A percentile compares a stretch with the other conserved stretches of the same genome.
Evolutionary conservation across 331 rosid genomes (phyloP).

Genomic region (Saraca asoca): DNA sequence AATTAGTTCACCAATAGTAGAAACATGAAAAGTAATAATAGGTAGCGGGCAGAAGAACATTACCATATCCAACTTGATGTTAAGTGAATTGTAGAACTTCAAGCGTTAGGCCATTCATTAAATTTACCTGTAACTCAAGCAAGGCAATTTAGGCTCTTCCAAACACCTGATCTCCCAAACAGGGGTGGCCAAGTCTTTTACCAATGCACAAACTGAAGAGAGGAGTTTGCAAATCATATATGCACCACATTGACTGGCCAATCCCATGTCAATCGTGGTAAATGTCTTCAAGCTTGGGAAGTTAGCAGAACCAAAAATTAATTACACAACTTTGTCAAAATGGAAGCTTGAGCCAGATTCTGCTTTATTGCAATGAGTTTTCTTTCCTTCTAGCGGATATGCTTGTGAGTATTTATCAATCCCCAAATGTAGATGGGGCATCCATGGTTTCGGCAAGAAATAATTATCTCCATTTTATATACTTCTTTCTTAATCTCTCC

Average conservation of each 20-base stretch:
- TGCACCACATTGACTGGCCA: neutral
- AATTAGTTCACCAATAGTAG: too few relatives aligned
- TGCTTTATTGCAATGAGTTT: slow-evolving; percentile 28
- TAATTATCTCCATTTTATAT: neutral
- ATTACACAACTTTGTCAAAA: slow-evolving; percentile 3
- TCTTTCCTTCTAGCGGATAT: slow-evolving; percentile 8
- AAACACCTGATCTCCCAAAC: slow-evolving; percentile 1
- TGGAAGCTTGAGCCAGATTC: slow-evolving; percentile 28
- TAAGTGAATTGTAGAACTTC: neutral
- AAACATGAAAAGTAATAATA: too few relatives aligned
- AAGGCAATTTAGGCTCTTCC: neutral
- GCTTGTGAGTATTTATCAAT: neutral
- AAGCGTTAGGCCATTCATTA: neutral
- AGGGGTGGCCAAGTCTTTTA: too few relatives aligned
- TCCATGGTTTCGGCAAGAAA: neutral
- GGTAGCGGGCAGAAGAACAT: neutral
- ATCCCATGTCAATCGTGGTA: neutral
- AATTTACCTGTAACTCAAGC: neutral
- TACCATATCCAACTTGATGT: neutral
- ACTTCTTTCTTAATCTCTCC: neutral
- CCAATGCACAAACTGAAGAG: too few relatives aligned
- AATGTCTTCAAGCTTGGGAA: slow-evolving; percentile 5
- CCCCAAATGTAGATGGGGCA: slow-evolving; percentile 11
- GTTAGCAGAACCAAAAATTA: neutral
- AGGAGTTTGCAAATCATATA: neutral